These are phyloP conservation scores for Oldenlandia corymbosa DNA, from an alignment of 257 asterid species.

Conservation along the genomic window DNA sequence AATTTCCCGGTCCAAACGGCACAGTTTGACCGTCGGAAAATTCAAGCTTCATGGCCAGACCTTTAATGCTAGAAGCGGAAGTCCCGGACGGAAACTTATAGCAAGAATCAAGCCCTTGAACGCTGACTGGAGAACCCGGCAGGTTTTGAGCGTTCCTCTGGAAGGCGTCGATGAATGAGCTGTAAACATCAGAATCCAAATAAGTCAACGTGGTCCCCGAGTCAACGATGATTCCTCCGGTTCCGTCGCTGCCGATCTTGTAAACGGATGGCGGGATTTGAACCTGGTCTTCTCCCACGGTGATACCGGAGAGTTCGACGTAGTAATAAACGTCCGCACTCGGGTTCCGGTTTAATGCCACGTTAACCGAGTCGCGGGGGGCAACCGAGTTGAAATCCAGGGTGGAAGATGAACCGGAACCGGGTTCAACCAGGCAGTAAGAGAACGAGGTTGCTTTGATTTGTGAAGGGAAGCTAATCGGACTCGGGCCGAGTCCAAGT, in stretches of 20 bases:
- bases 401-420: constrained; percentile 11
- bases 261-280: neutral
- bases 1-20: neutral
- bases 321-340: constrained; percentile 28
- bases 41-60: neutral
- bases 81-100: neutral
- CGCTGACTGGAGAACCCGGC: too few relatives aligned
- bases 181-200: neutral
- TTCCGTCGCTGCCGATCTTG: neutral
- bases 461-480: constrained; percentile 8
- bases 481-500: constrained; percentile 7
- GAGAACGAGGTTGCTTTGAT: constrained; percentile 13
- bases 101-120: neutral
- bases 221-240: constrained; percentile 13
- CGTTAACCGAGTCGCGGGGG: constrained; percentile 44
- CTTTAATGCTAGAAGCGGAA: neutral
- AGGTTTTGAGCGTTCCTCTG: neutral
- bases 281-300: constrained; percentile 30
- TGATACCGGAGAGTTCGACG: constrained; percentile 53
- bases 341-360: constrained; percentile 31
- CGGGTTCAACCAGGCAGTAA: constrained; percentile 9
- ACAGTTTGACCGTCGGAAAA: too few relatives aligned
- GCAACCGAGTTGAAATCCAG: constrained; percentile 51
- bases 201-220: constrained; percentile 15
- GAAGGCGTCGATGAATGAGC: constrained; percentile 9